phyloP scores from a whole-genome alignment of 2,329 filamentous ascomycete species.

The Pezizomycotina sp. region DNA sequence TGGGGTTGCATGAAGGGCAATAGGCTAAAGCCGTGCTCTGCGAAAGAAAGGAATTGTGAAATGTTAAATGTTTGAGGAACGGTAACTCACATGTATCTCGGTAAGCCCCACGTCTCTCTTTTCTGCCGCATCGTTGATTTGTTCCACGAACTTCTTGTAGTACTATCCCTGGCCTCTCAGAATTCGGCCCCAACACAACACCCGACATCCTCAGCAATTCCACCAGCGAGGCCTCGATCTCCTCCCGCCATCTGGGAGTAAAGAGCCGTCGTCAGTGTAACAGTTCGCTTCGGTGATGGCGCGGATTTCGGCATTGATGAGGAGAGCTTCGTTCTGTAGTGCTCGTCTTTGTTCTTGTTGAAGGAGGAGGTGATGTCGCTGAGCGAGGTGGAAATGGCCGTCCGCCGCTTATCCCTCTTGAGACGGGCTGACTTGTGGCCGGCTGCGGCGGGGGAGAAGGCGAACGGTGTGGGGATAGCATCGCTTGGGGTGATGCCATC shows the following conservation, averaged over 20 bases:
- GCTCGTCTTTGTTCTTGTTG: slow-evolving; percentile 14
- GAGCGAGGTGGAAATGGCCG: slow-evolving; percentile 15
- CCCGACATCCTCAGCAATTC: slow-evolving; percentile 17
- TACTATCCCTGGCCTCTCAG: slow-evolving; percentile 13
- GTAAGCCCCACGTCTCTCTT: slow-evolving; percentile 16
- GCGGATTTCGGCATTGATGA: slow-evolving; percentile 18
- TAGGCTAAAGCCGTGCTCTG: too few relatives aligned
- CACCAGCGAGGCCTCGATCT: slow-evolving; percentile 15
- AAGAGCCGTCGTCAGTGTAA: slow-evolving; percentile 14
- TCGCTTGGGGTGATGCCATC: too few relatives aligned
- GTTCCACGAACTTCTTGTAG: slow-evolving; percentile 16
- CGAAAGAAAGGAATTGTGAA: too few relatives aligned
- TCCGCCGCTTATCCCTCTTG: slow-evolving; percentile 18
- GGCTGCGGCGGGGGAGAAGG: too few relatives aligned
- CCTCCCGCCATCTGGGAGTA: slow-evolving; percentile 18
- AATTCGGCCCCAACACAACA: slow-evolving; percentile 8
- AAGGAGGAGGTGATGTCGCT: slow-evolving; percentile 14
- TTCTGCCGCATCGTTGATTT: slow-evolving; percentile 13
- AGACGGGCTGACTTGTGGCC: slow-evolving; percentile 11
- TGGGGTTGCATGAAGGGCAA: too few relatives aligned
- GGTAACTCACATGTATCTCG: slow-evolving; percentile 12
- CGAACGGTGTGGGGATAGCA: too few relatives aligned
- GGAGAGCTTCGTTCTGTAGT: slow-evolving; percentile 17
- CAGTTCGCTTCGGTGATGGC: slow-evolving; percentile 18
- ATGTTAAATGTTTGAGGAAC: too few relatives aligned